phyloP scores from a whole-genome alignment of 2,329 filamentous ascomycete species.

The Claviceps monticola region DNA sequence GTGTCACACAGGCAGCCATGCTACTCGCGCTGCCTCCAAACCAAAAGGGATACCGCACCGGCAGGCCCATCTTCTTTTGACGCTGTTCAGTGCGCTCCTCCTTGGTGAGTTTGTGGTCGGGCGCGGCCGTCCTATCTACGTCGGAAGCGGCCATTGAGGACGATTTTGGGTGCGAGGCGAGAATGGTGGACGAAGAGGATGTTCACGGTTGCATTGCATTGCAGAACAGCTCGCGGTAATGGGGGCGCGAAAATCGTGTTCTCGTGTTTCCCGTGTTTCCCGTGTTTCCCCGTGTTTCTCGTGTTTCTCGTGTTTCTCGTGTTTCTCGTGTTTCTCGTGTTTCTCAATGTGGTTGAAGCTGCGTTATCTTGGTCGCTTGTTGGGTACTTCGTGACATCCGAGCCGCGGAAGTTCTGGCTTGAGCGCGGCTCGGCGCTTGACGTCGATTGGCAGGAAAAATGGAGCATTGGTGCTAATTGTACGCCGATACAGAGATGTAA shows the following conservation, averaged over 20 bases:
- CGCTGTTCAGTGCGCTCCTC: conserved; percentile 7
- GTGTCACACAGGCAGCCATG: conserved; percentile 80
- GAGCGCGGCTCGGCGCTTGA: conserved; percentile 1
- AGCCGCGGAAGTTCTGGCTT: neutral
- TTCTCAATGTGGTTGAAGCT: neutral
- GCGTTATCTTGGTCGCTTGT: neutral
- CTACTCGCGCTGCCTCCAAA: conserved; percentile 92
- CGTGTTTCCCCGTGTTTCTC: too few species aligned
- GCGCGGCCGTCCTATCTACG: conserved; percentile 1
- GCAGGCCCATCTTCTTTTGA: conserved; percentile 23
- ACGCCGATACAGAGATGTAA: neutral
- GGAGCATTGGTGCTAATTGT: neutral
- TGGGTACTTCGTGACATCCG: neutral
- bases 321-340: too few species aligned
- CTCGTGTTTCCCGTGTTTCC: neutral
- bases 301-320: neutral
- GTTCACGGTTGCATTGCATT: conserved; percentile 3
- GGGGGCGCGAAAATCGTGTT: neutral
- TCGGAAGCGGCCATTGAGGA: conserved; percentile 10
- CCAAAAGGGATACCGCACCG: conserved; percentile 68
- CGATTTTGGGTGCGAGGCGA: neutral
- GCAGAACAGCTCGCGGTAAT: neutral
- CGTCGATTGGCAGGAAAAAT: conserved; percentile 7
- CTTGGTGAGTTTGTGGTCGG: conserved; percentile 6
- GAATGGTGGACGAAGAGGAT: too few species aligned